A percentile compares a stretch with the other conserved stretches of the same genome.
These are phyloP conservation scores for Xylaria sp. DNA, from an alignment of 2,329 filamentous ascomycete species.

Conservation along the genomic window DNA sequence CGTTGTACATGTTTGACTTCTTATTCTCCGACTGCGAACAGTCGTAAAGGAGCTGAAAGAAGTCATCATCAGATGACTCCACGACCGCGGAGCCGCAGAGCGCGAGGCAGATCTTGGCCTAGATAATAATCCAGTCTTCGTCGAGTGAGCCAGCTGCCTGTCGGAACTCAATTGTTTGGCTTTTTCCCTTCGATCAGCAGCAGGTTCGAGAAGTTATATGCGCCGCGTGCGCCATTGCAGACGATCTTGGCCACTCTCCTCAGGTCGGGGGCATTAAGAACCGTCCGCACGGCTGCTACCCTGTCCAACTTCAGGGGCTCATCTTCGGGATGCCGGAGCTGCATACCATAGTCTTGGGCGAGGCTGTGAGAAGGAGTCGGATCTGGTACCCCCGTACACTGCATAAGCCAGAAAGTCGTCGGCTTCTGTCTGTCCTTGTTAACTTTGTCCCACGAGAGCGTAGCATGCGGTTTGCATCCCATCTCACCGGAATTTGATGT, in stretches of 20 bases:
- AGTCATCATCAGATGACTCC: conserved; percentile 17
- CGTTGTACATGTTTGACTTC: background rate
- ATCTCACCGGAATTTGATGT: background rate
- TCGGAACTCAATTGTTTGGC: conserved; percentile 28
- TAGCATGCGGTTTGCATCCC: background rate
- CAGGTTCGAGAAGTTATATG: conserved; percentile 21
- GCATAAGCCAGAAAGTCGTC: background rate
- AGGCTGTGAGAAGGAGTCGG: background rate
- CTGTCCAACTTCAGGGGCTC: background rate
- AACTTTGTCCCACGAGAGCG: background rate
- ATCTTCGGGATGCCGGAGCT: background rate
- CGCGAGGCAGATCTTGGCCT: conserved; percentile 26
- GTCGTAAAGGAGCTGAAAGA: conserved; percentile 28
- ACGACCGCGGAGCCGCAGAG: conserved; percentile 20
- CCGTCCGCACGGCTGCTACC: background rate
- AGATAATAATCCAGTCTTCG: conserved; percentile 21
- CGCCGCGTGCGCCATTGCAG: background rate
- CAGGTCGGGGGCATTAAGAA: background rate
- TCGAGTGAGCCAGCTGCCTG: conserved; percentile 26
- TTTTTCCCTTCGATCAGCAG: background rate
- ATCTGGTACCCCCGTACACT: background rate
- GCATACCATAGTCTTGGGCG: background rate
- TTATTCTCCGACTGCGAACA: background rate
- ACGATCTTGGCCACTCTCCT: background rate
- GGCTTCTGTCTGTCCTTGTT: conserved; percentile 11